These are phyloP conservation scores for Diplodia corticola DNA, from an alignment of 2,329 filamentous ascomycete genomes.

Conservation along the genomic window DNA sequence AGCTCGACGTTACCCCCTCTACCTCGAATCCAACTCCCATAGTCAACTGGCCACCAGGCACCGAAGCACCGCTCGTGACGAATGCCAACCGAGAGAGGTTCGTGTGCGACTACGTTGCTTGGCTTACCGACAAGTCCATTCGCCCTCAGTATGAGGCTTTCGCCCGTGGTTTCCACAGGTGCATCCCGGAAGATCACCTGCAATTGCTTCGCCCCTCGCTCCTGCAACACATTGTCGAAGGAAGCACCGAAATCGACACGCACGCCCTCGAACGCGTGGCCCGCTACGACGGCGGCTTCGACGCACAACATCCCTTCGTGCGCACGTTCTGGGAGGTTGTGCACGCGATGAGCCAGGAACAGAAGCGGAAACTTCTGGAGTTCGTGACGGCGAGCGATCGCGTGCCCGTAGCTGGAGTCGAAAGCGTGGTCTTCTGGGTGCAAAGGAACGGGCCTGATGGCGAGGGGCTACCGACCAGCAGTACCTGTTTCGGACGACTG, in stretches of 20 bases:
- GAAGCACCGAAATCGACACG: slow-evolving; percentile 77
- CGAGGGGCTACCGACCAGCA: slow-evolving; percentile 72
- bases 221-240: slow-evolving; percentile 79
- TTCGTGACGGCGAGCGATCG: slow-evolving; percentile 94
- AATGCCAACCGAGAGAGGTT: slow-evolving; percentile 76
- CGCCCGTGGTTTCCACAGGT: slow-evolving; percentile 73
- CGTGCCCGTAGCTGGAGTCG: slow-evolving; percentile 82
- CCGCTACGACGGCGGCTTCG: slow-evolving; percentile 78
- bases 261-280: slow-evolving; percentile 68
- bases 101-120: slow-evolving; percentile 80
- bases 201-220: slow-evolving; percentile 46
- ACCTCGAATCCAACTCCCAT: background rate
- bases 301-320: slow-evolving; percentile 67
- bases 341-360: slow-evolving; percentile 62
- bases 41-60: slow-evolving; percentile 28
- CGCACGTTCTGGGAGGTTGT: slow-evolving; percentile 84
- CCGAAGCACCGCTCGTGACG: slow-evolving; percentile 73
- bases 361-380: slow-evolving; percentile 77
- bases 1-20: background rate
- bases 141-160: slow-evolving; percentile 78
- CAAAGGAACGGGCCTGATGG: slow-evolving; percentile 71
- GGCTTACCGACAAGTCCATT: slow-evolving; percentile 77
- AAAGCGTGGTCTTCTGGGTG: slow-evolving; percentile 79
- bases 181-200: slow-evolving; percentile 69
- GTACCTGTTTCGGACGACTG: slow-evolving; percentile 90